A percentile compares a stretch with the other conserved stretches of the same genome.
Conservation (phyloP, 805 yeast genomes). For the Pachysolen tannophilus region DNA sequence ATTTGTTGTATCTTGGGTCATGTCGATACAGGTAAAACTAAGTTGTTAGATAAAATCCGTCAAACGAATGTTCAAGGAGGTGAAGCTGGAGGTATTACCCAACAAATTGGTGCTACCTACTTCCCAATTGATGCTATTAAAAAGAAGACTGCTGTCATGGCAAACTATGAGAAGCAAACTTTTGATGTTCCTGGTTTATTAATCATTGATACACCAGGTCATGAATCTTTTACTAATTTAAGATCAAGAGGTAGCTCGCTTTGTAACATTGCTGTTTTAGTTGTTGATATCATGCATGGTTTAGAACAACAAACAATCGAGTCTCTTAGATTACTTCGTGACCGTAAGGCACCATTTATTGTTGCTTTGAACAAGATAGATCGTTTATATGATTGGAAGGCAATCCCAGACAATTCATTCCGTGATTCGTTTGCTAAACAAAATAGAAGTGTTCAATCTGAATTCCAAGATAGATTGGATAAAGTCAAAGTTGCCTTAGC, state of each 20-base stretch:
- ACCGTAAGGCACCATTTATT: constrained; percentile 95
- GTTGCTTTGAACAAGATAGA: constrained; percentile 97
- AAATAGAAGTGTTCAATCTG: constrained; percentile 77
- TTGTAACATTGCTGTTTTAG: constrained; percentile 98
- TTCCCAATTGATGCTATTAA: constrained; percentile 95
- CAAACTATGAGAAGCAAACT: constrained; percentile 70
- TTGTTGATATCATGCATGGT: constrained; percentile 98
- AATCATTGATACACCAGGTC: constrained; percentile 98
- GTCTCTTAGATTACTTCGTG: constrained; percentile 85
- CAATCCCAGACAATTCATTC: constrained; percentile 87
- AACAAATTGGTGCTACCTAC: constrained; percentile 99
- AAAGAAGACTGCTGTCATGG: constrained; percentile 88
- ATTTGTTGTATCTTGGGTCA: constrained; percentile 99
- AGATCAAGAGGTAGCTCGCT: constrained; percentile 98
- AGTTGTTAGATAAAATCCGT: constrained; percentile 91
- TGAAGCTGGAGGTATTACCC: constrained; percentile 99
- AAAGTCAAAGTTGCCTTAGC: constrained; percentile 85
- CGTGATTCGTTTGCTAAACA: constrained; percentile 88
- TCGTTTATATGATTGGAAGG: constrained; percentile 93
- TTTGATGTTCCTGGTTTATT: constrained; percentile 96
- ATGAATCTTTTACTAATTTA: constrained; percentile 96
- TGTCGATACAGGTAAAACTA: constrained; percentile 99
- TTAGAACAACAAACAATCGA: constrained; percentile 96
- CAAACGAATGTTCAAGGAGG: constrained; percentile 99
- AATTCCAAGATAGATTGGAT: constrained; percentile 81